Percentiles rank a stretch among this genome's conserved stretches.
Evolutionary conservation across 1,284 basidiomycete species (phyloP).

Genomic region (Apiotrichum siamense): DNA sequence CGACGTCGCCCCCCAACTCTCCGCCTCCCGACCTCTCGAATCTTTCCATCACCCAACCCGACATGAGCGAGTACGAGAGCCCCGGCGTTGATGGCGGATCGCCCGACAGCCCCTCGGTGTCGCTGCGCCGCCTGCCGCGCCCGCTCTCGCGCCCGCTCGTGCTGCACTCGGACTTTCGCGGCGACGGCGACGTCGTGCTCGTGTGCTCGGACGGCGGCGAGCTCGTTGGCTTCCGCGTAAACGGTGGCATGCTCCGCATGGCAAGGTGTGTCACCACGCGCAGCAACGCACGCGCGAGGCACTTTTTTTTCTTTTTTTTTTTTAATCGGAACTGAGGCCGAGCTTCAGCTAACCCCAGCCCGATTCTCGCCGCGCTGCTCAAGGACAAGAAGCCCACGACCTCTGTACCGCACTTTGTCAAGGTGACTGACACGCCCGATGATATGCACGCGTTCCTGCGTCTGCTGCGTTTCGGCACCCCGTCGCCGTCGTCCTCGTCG

Average conservation of each 20-base stretch:
- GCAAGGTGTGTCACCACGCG: constrained; percentile 3
- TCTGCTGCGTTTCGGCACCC: constrained; percentile 7
- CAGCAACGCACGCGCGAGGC: background rate
- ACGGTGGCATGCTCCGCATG: constrained; percentile 14
- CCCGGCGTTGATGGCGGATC: too few relatives aligned
- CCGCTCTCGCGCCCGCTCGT: background rate
- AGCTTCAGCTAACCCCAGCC: constrained; percentile 1
- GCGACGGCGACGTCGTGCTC: constrained; percentile 12
- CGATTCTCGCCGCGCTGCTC: constrained; percentile 4
- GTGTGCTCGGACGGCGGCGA: constrained; percentile 6
- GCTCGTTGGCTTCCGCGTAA: constrained; percentile 15
- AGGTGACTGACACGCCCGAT: constrained; percentile 3
- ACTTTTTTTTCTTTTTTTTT: too few relatives aligned
- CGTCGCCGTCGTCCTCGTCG: background rate
- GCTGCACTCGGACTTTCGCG: constrained; percentile 13
- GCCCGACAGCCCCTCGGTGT: background rate
- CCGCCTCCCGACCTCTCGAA: too few relatives aligned
- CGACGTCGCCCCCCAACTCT: too few relatives aligned
- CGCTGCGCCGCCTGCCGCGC: background rate
- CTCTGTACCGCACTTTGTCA: constrained; percentile 1
- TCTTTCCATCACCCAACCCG: too few relatives aligned
- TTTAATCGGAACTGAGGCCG: too few relatives aligned
- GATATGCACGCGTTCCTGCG: constrained; percentile 18
- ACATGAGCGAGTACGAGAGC: background rate
- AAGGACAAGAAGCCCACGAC: background rate